Conservation (phyloP, 148 eudicot genomes). For the Dianthus caryophyllus region DNA sequence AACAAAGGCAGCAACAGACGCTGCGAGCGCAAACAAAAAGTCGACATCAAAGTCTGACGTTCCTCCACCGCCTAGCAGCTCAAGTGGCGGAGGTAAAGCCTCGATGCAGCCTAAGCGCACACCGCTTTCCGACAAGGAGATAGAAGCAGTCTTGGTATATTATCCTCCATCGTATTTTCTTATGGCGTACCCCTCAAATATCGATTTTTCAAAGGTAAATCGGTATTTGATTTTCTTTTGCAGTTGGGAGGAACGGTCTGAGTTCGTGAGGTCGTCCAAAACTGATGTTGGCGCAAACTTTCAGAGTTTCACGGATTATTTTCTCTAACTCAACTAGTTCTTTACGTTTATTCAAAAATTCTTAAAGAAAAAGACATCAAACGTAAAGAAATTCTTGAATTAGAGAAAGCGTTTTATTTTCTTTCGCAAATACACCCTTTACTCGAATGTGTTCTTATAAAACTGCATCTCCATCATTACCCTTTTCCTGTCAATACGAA, state of each 20-base stretch:
- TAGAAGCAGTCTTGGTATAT: constrained; percentile 60
- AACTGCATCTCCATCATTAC: too few relatives aligned
- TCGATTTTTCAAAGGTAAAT: too few relatives aligned
- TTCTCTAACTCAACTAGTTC: background rate
- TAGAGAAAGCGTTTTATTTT: too few relatives aligned
- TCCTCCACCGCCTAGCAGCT: constrained; percentile 39
- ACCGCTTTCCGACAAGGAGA: constrained; percentile 55
- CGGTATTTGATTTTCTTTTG: too few relatives aligned
- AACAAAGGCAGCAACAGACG: constrained; percentile 26
- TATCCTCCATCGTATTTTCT: background rate
- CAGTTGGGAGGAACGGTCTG: constrained; percentile 57
- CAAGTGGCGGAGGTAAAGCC: constrained; percentile 54
- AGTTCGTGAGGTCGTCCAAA: constrained; percentile 6
- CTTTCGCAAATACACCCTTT: too few relatives aligned
- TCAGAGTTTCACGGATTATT: too few relatives aligned
- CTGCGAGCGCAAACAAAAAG: constrained; percentile 15
- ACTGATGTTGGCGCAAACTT: background rate
- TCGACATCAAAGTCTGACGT: constrained; percentile 47
- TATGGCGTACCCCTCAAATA: too few relatives aligned
- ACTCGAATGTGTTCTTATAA: too few relatives aligned
- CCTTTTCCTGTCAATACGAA: too few relatives aligned
- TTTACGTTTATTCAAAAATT: too few relatives aligned
- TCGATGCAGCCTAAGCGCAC: constrained; percentile 79
- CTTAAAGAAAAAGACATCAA: too few relatives aligned
- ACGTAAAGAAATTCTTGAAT: too few relatives aligned